These are phyloP conservation scores for Teunomyces cretensis DNA, from an alignment of 805 yeast species.

Conservation along the genomic window DNA sequence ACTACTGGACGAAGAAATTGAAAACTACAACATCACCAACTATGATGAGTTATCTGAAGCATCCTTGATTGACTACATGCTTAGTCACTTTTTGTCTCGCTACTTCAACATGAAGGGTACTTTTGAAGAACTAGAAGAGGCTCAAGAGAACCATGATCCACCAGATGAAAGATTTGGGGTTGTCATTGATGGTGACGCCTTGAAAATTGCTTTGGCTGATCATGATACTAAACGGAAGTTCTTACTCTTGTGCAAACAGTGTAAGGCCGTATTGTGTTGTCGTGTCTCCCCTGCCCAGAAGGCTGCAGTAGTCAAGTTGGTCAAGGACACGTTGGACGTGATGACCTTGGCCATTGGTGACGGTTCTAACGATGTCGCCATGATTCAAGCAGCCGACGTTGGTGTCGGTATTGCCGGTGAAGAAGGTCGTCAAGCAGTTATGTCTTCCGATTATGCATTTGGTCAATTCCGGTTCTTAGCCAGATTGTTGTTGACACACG, in stretches of 20 bases:
- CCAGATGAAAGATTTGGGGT: constrained; percentile 60
- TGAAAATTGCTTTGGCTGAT: constrained; percentile 44
- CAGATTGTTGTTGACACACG: constrained; percentile 69
- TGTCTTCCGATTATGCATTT: constrained; percentile 81
- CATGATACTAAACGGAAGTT: constrained; percentile 47
- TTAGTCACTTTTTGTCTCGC: constrained; percentile 52
- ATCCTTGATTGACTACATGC: constrained; percentile 43
- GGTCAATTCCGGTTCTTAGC: constrained; percentile 74
- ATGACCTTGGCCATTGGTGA: constrained; percentile 84
- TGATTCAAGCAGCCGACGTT: constrained; percentile 83
- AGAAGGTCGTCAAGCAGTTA: constrained; percentile 84
- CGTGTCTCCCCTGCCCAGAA: constrained; percentile 84
- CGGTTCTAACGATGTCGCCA: constrained; percentile 85
- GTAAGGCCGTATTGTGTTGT: constrained; percentile 78
- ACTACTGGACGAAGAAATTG: constrained; percentile 25
- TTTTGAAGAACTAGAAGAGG: constrained; percentile 52
- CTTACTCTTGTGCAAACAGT: constrained; percentile 69
- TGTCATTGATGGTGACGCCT: constrained; percentile 70
- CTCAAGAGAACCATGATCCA: constrained; percentile 62
- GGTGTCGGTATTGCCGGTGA: constrained; percentile 89
- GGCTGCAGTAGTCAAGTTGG: constrained; percentile 70
- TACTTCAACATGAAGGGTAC: constrained; percentile 62
- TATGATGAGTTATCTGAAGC: constrained; percentile 24
- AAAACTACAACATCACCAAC: constrained; percentile 17
- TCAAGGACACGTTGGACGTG: constrained; percentile 61